phyloP scores from a whole-genome alignment of 495 filamentous ascomycete genomes.

The Podospora pseudocomata region DNA sequence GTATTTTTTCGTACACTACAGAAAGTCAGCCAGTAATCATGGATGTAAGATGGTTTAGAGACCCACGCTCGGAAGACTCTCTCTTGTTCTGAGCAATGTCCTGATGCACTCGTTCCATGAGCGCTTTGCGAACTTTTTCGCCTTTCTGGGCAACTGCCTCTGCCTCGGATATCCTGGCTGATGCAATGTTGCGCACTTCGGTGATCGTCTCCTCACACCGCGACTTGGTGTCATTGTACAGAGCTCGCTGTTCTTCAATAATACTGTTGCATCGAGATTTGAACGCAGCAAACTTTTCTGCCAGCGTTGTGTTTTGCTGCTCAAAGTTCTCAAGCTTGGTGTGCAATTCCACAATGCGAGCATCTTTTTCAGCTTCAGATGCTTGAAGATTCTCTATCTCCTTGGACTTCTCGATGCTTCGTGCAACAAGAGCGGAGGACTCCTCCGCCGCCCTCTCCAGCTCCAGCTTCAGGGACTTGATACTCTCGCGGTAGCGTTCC shows the following conservation, averaged over 20 bases:
- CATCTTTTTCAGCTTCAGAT: conserved; percentile 21
- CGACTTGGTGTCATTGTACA: conserved; percentile 32
- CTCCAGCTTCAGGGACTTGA: conserved; percentile 19
- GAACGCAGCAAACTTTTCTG: conserved; percentile 31
- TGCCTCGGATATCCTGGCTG: conserved; percentile 17
- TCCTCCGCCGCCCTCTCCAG: conserved; percentile 8
- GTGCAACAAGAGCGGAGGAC: background rate
- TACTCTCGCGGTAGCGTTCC: conserved; percentile 22
- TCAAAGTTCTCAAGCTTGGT: conserved; percentile 22
- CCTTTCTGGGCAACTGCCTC: conserved; percentile 28
- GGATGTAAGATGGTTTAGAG: background rate
- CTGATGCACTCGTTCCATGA: conserved; percentile 32
- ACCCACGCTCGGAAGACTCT: conserved; percentile 32
- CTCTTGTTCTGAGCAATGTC: conserved; percentile 26
- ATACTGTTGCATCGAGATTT: conserved; percentile 35
- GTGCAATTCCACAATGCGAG: conserved; percentile 24
- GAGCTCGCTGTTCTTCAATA: conserved; percentile 39
- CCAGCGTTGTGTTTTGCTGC: conserved; percentile 21
- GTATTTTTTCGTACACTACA: conserved; percentile 31
- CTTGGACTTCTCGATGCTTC: conserved; percentile 15
- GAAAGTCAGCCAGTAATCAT: background rate
- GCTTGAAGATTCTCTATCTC: conserved; percentile 27
- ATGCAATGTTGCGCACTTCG: conserved; percentile 24
- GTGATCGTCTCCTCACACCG: conserved; percentile 28
- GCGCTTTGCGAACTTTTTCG: conserved; percentile 33